Evolutionary conservation across 306 rosid genomes (phyloP), one percentile per base, ranked within the genome.

Genomic region (Sesbania bispinosa): DNA sequence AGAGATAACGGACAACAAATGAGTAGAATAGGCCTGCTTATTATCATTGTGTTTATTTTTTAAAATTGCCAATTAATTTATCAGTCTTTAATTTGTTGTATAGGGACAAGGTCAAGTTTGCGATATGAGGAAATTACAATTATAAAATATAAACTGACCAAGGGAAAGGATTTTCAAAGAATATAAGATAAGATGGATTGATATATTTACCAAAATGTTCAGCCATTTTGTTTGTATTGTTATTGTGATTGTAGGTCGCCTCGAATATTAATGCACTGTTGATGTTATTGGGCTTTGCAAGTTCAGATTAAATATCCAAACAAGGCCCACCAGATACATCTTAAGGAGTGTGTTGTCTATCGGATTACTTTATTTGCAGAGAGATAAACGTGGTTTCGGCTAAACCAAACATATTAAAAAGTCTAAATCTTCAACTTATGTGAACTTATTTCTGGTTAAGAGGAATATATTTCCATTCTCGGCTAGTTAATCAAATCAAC

Each of bases 1-100:
- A 71, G 30, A 65, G 7, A 42, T 4, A 29, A 51, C 14, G 10
- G 67, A 42, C 50, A 64, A n/a, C n/a, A 10, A 21, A 58, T 6
- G 50, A 43, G 68, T 51, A 33, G 47, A 58, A 74, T n/a, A 6
- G 63, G 66, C 77, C 24, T 42, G 62, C 30, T 43, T 41, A 35
- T 21, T 69, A 74, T 78, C 50, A 80, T 75, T 75, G 73, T 69
- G 73, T 78, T 78, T 64, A 43, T 42, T 38, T 50, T 48, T 13
- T 2, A 1, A 38, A 20, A 0, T 50, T 5, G n/a, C 1, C 33
- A n/a, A n/a, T n/a, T n/a, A 27, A 30, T 14, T 23, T 20, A n/a
- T 53, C 27, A 10, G n/a, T n/a, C n/a, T 43, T 41, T 10, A 9
- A 21, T 67, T 33, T 10, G 11, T 33, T 15, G 4, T 30, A 61